Base-by-base conservation (phyloP, 1,284 basidiomycete species). In the Papiliotrema fonsecae region DNA sequence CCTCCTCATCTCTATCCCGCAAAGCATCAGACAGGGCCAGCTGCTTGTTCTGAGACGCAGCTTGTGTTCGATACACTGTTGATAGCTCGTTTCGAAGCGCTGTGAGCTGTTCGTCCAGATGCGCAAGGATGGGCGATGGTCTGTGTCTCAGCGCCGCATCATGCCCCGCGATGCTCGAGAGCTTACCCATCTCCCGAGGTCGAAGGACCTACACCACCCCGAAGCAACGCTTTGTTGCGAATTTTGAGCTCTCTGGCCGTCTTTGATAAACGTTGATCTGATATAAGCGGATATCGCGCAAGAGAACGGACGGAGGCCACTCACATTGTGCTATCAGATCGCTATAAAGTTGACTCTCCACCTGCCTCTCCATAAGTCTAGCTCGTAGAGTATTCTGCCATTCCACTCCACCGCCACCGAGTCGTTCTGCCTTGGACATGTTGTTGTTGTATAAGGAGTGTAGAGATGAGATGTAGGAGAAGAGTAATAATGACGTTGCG, bases 61-160 rank as follows among this genome's bases (percentile, higher is more conserved):
- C 88, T 67, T 97, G 93, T 0, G 90, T 89, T 72, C 96, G 94
- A 79, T 98, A 98, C 2, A 96, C 83, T 6, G 85, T 87, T 2
- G 91, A 87, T 36, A 97, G 78, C 70, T 97, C 94, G 61, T 89
- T 86, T 24, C 91, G 83, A 40, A 94, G 78, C 6, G 87, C 83
- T 2, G 88, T 87, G 67, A 97, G 88, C 69, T 97, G 92, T 2
- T 86, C 84, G 72, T 97, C 92, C 45, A 97, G 82, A 14, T 93
- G 94, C 1, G 84, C 77, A 61, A 93, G 84, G 69, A 96, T 91
- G 37, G 85, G 84, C 24, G 94, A 85, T 19, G 90, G 54, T n/a
- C 57, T 60, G 43, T 24, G 27, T 31, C n/a, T 19, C 35, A 18
- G 31, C 27, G 2, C n/a, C 34, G 47, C 31, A 10, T 37, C 31